Conservation (phyloP, 345 rosid species). For the Cardiospermum halicacabum region DNA sequence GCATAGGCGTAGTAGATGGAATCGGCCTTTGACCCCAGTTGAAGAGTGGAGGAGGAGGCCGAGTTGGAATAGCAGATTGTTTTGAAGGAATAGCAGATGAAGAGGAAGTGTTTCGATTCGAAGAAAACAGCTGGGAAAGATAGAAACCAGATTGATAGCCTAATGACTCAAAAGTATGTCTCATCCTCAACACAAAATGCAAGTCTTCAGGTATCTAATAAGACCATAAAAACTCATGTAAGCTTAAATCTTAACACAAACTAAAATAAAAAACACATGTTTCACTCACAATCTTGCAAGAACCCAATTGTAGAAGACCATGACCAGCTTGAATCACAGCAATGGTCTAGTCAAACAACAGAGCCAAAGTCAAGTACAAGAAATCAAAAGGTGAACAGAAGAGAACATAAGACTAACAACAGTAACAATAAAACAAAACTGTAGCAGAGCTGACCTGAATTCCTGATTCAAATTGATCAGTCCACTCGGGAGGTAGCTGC, state of each 20-base stretch:
- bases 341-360: conserved; percentile 58
- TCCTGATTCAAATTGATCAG: conserved; percentile 98
- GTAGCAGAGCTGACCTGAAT: conserved; percentile 61
- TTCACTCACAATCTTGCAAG: conserved; percentile 87
- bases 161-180: conserved; percentile 87
- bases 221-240: conserved; percentile 3
- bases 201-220: conserved; percentile 98
- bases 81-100: conserved; percentile 50
- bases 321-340: conserved; percentile 99
- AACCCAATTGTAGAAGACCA: conserved; percentile 91
- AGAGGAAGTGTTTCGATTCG: conserved; percentile 47
- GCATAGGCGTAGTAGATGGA: conserved; percentile 45
- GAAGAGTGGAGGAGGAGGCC: conserved; percentile 51
- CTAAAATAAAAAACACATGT: background rate
- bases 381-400: background rate
- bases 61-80: conserved; percentile 52
- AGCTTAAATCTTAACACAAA: conserved; percentile 5
- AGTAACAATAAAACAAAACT: conserved; percentile 5
- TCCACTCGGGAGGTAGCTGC: conserved; percentile 99
- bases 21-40: conserved; percentile 65
- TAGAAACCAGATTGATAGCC: conserved; percentile 93
- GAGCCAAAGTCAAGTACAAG: conserved; percentile 2
- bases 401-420: background rate
- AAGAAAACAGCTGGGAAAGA: conserved; percentile 88
- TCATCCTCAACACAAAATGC: conserved; percentile 94